Percentiles rank a stretch among this genome's conserved stretches.
Evolutionary conservation across 164 flowering plant species (phyloP).

Genomic region (Hamamelis virginiana): DNA sequence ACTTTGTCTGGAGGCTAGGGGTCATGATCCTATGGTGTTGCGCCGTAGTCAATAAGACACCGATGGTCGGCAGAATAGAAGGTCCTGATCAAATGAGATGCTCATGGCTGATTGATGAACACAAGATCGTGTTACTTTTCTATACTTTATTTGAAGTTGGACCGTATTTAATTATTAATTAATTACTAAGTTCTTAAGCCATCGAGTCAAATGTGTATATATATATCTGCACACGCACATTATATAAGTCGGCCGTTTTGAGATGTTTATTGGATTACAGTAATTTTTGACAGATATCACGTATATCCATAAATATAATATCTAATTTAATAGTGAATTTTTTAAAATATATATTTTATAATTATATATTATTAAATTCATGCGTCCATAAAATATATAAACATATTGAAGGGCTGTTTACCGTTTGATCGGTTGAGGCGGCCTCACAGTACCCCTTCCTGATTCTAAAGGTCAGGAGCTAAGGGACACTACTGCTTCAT

Average conservation of each 20-base stretch:
- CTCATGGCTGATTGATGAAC: no score
- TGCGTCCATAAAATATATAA: background rate
- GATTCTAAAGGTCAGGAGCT: constrained; percentile 20
- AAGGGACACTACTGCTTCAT: background rate
- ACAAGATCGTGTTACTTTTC: no score
- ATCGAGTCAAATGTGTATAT: no score
- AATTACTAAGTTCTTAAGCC: background rate
- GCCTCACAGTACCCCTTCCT: constrained; percentile 10
- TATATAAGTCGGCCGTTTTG: no score
- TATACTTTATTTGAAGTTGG: no score
- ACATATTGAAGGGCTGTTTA: constrained; percentile 8
- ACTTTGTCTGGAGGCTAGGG: constrained; percentile 2
- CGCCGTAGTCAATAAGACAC: background rate
- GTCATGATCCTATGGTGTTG: background rate
- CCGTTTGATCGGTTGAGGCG: constrained; percentile 32
- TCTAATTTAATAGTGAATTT: no score
- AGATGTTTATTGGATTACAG: no score
- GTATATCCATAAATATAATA: no score
- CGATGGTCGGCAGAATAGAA: background rate
- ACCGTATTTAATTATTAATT: background rate
- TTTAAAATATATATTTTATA: no score
- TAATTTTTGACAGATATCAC: no score
- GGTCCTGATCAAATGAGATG: background rate
- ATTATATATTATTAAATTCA: no score
- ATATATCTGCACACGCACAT: no score